A percentile compares a stretch with the other conserved stretches of the same genome.
phyloP scores from a whole-genome alignment of 768 basidiomycete genomes.

The Fomitopsis pulvina region DNA sequence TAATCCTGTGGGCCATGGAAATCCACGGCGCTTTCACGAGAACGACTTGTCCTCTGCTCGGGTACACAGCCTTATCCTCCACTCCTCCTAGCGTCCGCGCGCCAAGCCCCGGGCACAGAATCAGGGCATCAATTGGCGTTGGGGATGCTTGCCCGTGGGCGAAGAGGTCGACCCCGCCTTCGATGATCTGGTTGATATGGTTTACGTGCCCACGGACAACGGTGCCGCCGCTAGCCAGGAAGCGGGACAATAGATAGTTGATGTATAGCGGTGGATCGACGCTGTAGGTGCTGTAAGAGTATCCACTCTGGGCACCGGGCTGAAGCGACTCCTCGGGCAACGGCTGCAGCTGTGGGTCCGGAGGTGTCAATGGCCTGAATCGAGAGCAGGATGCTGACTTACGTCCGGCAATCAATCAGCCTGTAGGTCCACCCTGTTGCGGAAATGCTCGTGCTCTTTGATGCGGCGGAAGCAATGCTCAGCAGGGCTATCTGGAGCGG shows the following conservation, averaged over 20 bases:
- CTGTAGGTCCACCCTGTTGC: slow-evolving; percentile 29
- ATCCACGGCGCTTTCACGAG: slow-evolving; percentile 45
- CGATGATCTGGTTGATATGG: slow-evolving; percentile 65
- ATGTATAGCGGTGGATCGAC: slow-evolving; percentile 63
- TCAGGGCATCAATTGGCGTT: slow-evolving; percentile 39
- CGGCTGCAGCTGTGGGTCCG: slow-evolving; percentile 32
- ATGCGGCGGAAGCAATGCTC: slow-evolving; percentile 62
- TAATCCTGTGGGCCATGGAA: slow-evolving; percentile 42
- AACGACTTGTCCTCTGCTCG: slow-evolving; percentile 41
- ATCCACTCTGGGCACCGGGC: slow-evolving; percentile 39
- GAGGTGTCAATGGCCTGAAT: slow-evolving; percentile 11
- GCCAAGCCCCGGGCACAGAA: slow-evolving; percentile 68
- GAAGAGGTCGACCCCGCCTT: slow-evolving; percentile 38
- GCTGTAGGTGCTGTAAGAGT: slow-evolving; percentile 58
- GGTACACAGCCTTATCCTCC: slow-evolving; percentile 41
- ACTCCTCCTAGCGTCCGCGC: slow-evolving; percentile 45
- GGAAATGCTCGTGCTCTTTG: slow-evolving; percentile 53
- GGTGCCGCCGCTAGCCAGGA: slow-evolving; percentile 54
- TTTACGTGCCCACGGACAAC: slow-evolving; percentile 54
- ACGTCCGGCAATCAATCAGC: slow-evolving; percentile 30
- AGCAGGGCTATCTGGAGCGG: slow-evolving; percentile 45
- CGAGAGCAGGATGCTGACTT: neutral
- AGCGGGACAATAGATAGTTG: slow-evolving; percentile 53
- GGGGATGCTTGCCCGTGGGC: slow-evolving; percentile 7
- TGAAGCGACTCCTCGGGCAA: slow-evolving; percentile 36